Conservation (phyloP, 345 rosid genomes). For the Ceriops decandra region DNA sequence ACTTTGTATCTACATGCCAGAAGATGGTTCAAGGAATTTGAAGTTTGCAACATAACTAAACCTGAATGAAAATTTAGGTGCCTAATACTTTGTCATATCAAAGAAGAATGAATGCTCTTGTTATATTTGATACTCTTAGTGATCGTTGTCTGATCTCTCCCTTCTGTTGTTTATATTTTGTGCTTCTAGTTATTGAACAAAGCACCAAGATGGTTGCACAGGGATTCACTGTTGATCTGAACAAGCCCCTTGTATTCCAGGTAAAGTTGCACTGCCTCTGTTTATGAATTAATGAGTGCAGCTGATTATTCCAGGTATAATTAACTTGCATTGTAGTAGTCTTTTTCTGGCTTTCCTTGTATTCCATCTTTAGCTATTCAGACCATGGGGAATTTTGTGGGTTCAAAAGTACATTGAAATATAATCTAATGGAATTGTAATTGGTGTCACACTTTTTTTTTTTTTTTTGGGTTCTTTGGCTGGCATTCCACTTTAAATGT, state of each 20-base stretch:
- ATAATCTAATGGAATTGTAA: no score
- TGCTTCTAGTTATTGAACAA: slow-evolving; percentile 18
- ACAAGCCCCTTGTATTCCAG: slow-evolving; percentile 93
- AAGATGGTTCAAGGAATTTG: not conserved
- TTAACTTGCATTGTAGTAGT: no score
- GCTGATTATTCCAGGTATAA: not conserved
- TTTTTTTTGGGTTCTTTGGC: no score
- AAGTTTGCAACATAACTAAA: not conserved
- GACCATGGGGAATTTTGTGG: no score
- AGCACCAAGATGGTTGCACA: slow-evolving; percentile 70
- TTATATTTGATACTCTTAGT: not conserved
- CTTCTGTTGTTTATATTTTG: not conserved
- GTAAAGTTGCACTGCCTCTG: slow-evolving; percentile 31
- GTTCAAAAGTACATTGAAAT: no score
- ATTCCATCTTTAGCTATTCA: no score
- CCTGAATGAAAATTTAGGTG: not conserved
- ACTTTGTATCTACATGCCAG: not conserved
- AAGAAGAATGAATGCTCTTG: not conserved
- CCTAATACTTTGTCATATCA: not conserved
- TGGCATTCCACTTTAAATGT: no score
- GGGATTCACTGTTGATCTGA: slow-evolving; percentile 71
- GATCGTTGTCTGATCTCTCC: not conserved
- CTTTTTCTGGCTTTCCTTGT: no score
- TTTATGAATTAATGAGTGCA: not conserved
- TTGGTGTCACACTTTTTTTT: no score